Evolutionary conservation across 768 basidiomycete species (phyloP), one percentile per base, ranked within the genome.

Genomic region (Auricularia sp.): DNA sequence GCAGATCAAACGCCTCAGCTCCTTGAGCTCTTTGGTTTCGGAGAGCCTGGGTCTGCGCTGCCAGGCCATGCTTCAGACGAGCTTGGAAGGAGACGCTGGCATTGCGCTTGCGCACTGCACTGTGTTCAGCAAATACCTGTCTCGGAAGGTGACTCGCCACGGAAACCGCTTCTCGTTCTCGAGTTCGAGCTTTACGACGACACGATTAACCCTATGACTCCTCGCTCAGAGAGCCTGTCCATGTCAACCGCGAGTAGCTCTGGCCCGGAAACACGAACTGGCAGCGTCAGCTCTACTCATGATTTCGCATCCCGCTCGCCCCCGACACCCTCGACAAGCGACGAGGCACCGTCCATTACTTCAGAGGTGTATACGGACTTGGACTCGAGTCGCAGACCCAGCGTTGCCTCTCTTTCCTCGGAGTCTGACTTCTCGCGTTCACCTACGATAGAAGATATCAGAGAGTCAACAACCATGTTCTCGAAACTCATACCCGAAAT

Each of bases 141-240:
- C 33, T 56, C 24, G 44, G 29, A 65, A 1, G 65, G 36, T 2
- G n/a, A 64, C 16, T 62, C 62, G 3, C n/a, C 71, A 63, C 54
- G 69, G 45, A 56, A 76, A 73, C 64, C 71, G 18, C 24, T 87
- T 61, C 82, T 91, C 67, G 78, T 91, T 33, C 80, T 92, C 73
- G 91, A 94, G 71, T 89, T 92, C 67, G 92, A 94, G 72, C 79
- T 91, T 29, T 90, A 91, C 71, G 74, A 77, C 36, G 91, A 92
- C 71, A 68, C 69, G 0, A 74, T 86, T 70, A 92, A 92, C 67
- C 90, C 91, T 0, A 74, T 91, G 3, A 88, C 87, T 71, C 84
- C 84, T 29, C 29, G 29, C 8, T 75, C 80, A 51, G 6, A 29
- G 24, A 59, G 11, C 16, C 24, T 8, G 21, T 7, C 56, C 16